Evolutionary conservation across 192 early-diverging fungal species (phyloP), one percentile per base, ranked within the genome.

Genomic region (Coemansia brasiliensis): DNA sequence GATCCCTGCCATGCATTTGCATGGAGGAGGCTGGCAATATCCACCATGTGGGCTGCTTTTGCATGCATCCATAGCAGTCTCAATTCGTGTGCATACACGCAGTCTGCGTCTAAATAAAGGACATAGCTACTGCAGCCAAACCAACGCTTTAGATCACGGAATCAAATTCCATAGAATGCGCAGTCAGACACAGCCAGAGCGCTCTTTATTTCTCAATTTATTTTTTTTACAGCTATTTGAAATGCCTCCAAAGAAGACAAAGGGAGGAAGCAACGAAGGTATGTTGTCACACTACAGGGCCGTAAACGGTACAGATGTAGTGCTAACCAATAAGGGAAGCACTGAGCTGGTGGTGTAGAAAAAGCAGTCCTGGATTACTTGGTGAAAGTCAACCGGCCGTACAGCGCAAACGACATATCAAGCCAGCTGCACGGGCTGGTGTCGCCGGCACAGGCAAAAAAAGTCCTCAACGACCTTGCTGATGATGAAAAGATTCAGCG

Each of bases 381-480:
- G 42, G 44, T 65, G 37, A 65, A 66, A 40, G 49, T 41, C 18
- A 76, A 76, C 51, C 73, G 73, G 12, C 73, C 73, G 12, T 76
- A 76, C 55, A 76, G 73, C 59, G 73, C 67, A 41, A 69, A 75
- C 53, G 73, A 75, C 55, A 75, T 75, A 39, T 75, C 73, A 21
- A 76, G 74, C 39, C 74, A 76, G 74, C 67, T 76, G 10, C 74
- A 76, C 32, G 67, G 67, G n/a, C 67, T 59, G 17, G 74, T 76
- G 27, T 70, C 74, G 11, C 59, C 63, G 1, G 59, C 59, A 1
- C 61, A 62, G 25, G 74, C 74, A 0, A 76, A 76, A 43, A 76
- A 76, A 57, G 32, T 76, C 0, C 74, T 76, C 38, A 76, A 69
- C 42, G 67, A 69, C 29, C 59, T 76, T 20, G 74, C 74, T 5